Base-by-base conservation (phyloP, 129 eudicot species). In the Artemisia argyi region DNA sequence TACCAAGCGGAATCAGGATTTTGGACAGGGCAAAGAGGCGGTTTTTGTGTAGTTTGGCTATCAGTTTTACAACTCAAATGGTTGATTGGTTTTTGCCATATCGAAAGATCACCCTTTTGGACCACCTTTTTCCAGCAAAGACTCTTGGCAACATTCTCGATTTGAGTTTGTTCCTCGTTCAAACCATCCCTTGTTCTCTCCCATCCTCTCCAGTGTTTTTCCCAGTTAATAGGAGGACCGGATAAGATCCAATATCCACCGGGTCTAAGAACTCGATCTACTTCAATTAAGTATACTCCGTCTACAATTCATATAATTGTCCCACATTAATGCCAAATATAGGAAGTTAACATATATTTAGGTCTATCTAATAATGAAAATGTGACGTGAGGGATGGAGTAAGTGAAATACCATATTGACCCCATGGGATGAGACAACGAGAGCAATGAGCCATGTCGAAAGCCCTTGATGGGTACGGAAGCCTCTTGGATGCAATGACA, bases 401-500 rank as follows among this genome's bases (percentile, higher is more conserved):
- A 44, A 13, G 30, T 10, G 20, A 7, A 49, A 51, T 84, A 93
- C 98, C 98, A 74, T 80, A 76, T 84, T 85, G 85, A 20, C 96
- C 95, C 98, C 98, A 93, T 1, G 98, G 98, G 65, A 93, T 89
- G 78, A 93, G 92, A 74, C 98, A 93, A 64, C 98, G 98, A 49
- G 96, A 89, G 54, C 98, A 93, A 80, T 93, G 98, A 80, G 98
- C 98, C 95, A 93, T 89, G 74, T 93, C 98, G 20, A 93, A 93
- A 49, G 96, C 90, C 66, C 96, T 80, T 1, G 98, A 93, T 2
- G 98, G 98, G 75, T 93, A 93, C 1, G 95, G 98, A 57, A 93
- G 96, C 67, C 96, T 82, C 30, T 88, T 89, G 58, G 98, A 89
- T 55, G 98, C 95, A 32, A 93, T 72, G 75, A 93, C 85, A 35